A percentile compares a stretch with the other conserved stretches of the same genome.
These are phyloP conservation scores for Pythium folliculosum DNA, from an alignment of 352 stramenopile species.

Conservation along the genomic window DNA sequence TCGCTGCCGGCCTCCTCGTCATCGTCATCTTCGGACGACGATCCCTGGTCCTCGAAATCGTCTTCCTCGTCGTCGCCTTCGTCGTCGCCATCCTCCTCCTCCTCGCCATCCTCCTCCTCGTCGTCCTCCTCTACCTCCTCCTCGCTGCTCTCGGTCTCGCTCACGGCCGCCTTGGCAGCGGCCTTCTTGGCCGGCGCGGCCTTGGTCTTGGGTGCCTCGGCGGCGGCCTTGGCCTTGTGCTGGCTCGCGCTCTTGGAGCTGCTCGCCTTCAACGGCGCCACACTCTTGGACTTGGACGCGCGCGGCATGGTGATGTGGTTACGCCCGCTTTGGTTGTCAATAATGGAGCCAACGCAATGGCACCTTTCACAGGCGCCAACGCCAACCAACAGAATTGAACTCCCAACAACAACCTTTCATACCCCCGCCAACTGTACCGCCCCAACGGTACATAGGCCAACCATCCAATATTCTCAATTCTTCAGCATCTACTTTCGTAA, in stretches of 20 bases:
- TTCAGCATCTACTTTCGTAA: background rate
- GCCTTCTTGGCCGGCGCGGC: conserved; percentile 11
- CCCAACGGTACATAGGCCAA: conserved; percentile 11
- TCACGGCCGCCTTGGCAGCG: conserved; percentile 14
- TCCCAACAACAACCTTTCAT: conserved; percentile 31
- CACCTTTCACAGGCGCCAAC: conserved; percentile 16
- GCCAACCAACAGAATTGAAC: conserved; percentile 29
- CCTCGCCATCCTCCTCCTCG: conserved; percentile 51
- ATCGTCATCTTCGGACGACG: conserved; percentile 73
- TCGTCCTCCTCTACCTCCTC: conserved; percentile 56
- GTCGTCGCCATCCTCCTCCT: conserved; percentile 46
- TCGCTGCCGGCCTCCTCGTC: conserved; percentile 58
- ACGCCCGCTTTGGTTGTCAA: conserved; percentile 12
- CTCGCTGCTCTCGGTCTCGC: conserved; percentile 60
- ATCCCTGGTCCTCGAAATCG: conserved; percentile 85
- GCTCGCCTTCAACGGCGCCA: conserved; percentile 32
- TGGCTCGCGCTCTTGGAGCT: conserved; percentile 19
- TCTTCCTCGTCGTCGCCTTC: conserved; percentile 60
- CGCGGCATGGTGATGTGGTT: conserved; percentile 22
- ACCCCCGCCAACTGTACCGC: conserved; percentile 13
- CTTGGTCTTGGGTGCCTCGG: conserved; percentile 5
- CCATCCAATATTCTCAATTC: background rate
- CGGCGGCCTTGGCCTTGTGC: conserved; percentile 16
- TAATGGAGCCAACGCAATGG: conserved; percentile 14
- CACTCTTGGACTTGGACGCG: conserved; percentile 20